Evolutionary conservation across 2,329 filamentous ascomycete species (phyloP).

Genomic region (Balansia obtecta): DNA sequence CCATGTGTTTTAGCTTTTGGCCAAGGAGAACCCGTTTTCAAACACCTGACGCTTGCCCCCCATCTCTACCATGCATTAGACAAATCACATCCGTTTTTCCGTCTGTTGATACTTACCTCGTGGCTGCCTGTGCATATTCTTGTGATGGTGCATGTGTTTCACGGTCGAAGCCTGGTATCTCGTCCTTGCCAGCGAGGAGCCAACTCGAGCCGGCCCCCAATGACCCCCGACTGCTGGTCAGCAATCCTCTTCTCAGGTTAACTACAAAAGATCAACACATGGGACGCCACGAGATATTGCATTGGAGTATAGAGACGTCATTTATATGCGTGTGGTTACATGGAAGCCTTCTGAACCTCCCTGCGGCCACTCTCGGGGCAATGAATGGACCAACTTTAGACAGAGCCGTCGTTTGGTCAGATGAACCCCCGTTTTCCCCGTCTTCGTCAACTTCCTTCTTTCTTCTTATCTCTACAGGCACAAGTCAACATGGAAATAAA

Average conservation of each 20-base stretch:
- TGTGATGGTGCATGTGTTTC: constrained; percentile 4
- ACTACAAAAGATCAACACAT: neutral
- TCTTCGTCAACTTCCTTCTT: neutral
- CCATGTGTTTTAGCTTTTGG: neutral
- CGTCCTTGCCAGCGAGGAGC: neutral
- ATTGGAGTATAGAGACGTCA: neutral
- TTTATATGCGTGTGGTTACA: constrained; percentile 4
- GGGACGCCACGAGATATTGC: constrained; percentile 2
- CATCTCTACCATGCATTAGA: neutral
- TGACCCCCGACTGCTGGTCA: neutral
- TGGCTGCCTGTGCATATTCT: constrained; percentile 4
- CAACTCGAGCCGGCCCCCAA: neutral
- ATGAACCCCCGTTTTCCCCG: neutral
- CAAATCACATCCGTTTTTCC: constrained; percentile 3
- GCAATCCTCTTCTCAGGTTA: neutral
- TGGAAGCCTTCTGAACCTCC: neutral
- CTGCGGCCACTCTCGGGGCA: neutral
- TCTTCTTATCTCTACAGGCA: neutral
- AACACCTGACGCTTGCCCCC: neutral
- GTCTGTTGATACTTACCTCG: neutral
- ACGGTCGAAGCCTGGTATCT: constrained; percentile 2
- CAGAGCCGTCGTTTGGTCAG: neutral
- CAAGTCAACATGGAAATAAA: neutral
- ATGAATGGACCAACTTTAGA: constrained; percentile 1
- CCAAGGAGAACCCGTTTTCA: neutral